Conservation (phyloP, 1,284 basidiomycete genomes). For the Meira miltonrushii region DNA sequence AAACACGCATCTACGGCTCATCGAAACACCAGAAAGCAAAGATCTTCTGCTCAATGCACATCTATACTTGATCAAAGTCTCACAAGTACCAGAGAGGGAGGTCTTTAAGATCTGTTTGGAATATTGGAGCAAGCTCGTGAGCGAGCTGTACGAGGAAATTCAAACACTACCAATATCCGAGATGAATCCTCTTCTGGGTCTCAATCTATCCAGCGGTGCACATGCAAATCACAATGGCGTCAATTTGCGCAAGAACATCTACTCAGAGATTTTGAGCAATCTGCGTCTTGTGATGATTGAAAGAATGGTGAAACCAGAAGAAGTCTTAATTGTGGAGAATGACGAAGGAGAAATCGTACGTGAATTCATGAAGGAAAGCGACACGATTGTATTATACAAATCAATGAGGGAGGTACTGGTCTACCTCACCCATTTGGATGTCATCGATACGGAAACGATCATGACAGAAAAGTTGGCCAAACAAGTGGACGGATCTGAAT, state of each 20-base stretch:
- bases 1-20: constrained; percentile 72
- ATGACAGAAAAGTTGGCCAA: constrained; percentile 81
- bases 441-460: constrained; percentile 91
- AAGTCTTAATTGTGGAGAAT: constrained; percentile 97
- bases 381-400: constrained; percentile 98
- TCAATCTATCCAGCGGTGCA: constrained; percentile 60
- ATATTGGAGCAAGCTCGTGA: constrained; percentile 96
- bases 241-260: constrained; percentile 77
- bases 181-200: constrained; percentile 84
- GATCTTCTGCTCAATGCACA: constrained; percentile 78
- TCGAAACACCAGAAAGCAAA: constrained; percentile 85
- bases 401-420: constrained; percentile 90
- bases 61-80: constrained; percentile 97
- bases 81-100: constrained; percentile 95
- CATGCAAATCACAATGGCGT: constrained; percentile 15
- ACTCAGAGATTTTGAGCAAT: constrained; percentile 86
- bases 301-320: constrained; percentile 99
- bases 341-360: constrained; percentile 99
- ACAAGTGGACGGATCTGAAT: constrained; percentile 95
- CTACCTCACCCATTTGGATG: constrained; percentile 95
- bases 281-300: constrained; percentile 94
- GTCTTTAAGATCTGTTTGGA: constrained; percentile 99
- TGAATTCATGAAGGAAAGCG: constrained; percentile 98
- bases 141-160: constrained; percentile 94
- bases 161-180: constrained; percentile 86